Base-by-base conservation (phyloP, 2,329 filamentous ascomycete species). In the Diaporthe vexans region DNA sequence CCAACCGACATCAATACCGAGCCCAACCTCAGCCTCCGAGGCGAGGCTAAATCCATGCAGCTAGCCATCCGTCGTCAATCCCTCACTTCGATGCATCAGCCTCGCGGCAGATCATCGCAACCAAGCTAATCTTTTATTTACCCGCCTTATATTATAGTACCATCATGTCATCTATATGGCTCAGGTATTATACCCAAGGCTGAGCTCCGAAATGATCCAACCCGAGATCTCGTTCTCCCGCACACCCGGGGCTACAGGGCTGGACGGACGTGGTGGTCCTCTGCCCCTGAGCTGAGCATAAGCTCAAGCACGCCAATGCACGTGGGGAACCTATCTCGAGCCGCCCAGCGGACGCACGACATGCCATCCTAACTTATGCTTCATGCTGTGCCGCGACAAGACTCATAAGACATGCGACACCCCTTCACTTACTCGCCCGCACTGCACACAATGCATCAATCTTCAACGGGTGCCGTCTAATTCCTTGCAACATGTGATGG, bases 211-310 rank as follows among this genome's bases (percentile, higher is more conserved):
- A 7, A 33, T 51, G 13, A 5, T 19, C 29, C 40, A 43, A 52
- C 51, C 46, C 63, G n/a, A 68, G 48, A 40, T 68, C 63, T 35
- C 48, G 48, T 54, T 54, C 35, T 68, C 56, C 46, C 58, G 17
- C 33, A 11, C 56, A 24, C 56, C 46, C 40, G 40, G 40, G 40
- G 40, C 40, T 13, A 51, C 59, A 63, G 59, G 40, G 59, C 59
- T 63, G 61, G 61, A 1, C 43, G 29, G 61, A 19, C 46, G 19
- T n/a, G 1, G 7, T 51, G 61, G 61, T 67, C 26, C 26, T n/a
- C 54, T 43, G 59, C 71, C 71, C 71, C 71, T 72, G 71, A 72
- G 71, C 71, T 72, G 71, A 72, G 52, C 71, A 72, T 72, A 40
- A 67, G 46, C 63, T 68, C 63, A 54, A 10, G 46, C 63, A 68